Evolutionary conservation across 805 yeast genomes (phyloP).

Genomic region (Yamadazyma sp.): DNA sequence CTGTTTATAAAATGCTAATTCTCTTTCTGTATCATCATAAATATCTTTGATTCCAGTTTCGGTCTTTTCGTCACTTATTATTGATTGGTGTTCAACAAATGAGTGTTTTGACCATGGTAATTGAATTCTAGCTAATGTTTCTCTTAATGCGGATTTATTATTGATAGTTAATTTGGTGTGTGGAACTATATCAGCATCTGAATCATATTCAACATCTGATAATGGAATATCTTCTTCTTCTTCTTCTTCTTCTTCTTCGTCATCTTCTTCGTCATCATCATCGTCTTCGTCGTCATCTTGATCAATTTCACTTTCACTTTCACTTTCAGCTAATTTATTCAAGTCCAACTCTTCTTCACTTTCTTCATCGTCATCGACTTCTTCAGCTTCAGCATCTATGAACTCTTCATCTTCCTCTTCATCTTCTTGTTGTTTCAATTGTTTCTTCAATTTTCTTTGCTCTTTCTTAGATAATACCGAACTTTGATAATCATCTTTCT

Average conservation of each 20-base stretch:
- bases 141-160: slow-evolving; percentile 78
- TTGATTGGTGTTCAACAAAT: slow-evolving; percentile 81
- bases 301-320: slow-evolving; percentile 44
- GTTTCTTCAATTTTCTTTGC: slow-evolving; percentile 56
- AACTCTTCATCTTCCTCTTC: slow-evolving; percentile 39
- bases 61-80: slow-evolving; percentile 58
- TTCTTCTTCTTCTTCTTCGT: slow-evolving; percentile 51
- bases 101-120: slow-evolving; percentile 63
- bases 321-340: slow-evolving; percentile 56
- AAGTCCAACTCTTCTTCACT: slow-evolving; percentile 39
- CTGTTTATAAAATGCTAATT: slow-evolving; percentile 91
- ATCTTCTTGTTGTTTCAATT: slow-evolving; percentile 25
- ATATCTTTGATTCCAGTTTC: slow-evolving; percentile 76
- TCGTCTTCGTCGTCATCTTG: slow-evolving; percentile 52
- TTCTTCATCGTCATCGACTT: slow-evolving; percentile 40
- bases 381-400: slow-evolving; percentile 9
- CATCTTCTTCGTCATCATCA: slow-evolving; percentile 47
- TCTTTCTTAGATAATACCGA: slow-evolving; percentile 59
- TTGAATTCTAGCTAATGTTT: slow-evolving; percentile 62
- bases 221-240: slow-evolving; percentile 69
- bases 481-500: slow-evolving; percentile 42
- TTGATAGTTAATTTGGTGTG: slow-evolving; percentile 85
- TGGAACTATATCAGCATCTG: slow-evolving; percentile 93
- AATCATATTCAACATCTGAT: slow-evolving; percentile 88
- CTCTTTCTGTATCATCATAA: slow-evolving; percentile 94